A percentile compares a stretch with the other conserved stretches of the same genome.
Evolutionary conservation across 2,329 filamentous ascomycete species (phyloP).

Genomic region (Phaeosphaeriaceae sp.): DNA sequence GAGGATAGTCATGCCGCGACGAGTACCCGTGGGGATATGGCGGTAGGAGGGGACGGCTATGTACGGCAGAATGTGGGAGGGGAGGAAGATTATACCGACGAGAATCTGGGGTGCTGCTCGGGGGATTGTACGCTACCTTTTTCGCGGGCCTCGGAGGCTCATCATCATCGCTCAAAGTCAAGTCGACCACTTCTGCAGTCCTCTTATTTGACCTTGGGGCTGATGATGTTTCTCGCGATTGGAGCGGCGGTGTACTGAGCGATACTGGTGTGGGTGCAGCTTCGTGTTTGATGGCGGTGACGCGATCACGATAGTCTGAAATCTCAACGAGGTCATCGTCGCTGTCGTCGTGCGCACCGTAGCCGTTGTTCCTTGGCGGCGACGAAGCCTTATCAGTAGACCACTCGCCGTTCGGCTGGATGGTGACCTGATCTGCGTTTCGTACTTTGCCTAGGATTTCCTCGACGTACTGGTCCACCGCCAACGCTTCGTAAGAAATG

Average conservation of each 20-base stretch:
- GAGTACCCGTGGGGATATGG: constrained; percentile 20
- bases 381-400: constrained; percentile 53
- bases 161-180: constrained; percentile 58
- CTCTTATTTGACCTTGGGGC: constrained; percentile 51
- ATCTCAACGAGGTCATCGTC: constrained; percentile 57
- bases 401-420: constrained; percentile 89
- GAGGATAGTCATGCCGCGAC: constrained; percentile 25
- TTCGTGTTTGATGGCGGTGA: constrained; percentile 51
- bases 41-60: constrained; percentile 26
- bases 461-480: constrained; percentile 90
- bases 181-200: constrained; percentile 56
- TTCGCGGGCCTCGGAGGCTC: constrained; percentile 49
- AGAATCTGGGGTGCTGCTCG: constrained; percentile 43
- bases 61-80: constrained; percentile 14
- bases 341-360: constrained; percentile 49
- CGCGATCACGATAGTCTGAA: constrained; percentile 45
- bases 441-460: constrained; percentile 81
- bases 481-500: constrained; percentile 80
- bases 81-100: constrained; percentile 39
- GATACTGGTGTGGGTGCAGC: constrained; percentile 45
- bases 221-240: constrained; percentile 52
- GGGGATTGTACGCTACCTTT: constrained; percentile 51
- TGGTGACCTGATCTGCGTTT: constrained; percentile 82
- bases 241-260: constrained; percentile 54
- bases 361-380: constrained; percentile 46